These are phyloP conservation scores for Arthrobotrys pseudoclavata DNA, from an alignment of 2,329 filamentous ascomycete species.

Conservation along the genomic window DNA sequence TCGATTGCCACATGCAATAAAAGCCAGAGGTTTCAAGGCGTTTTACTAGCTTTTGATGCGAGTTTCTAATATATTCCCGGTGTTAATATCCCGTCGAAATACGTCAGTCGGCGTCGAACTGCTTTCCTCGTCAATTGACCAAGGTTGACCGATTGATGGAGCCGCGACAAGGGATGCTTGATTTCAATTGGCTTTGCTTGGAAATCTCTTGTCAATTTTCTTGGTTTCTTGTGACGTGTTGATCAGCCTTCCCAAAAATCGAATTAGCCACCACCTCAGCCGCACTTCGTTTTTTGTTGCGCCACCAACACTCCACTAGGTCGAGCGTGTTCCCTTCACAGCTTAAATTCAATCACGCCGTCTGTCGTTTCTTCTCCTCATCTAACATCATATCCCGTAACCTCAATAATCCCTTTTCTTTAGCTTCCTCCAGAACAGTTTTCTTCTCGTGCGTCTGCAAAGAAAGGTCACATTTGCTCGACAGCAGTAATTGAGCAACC, in stretches of 20 bases:
- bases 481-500: background rate
- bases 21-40: too few relatives aligned
- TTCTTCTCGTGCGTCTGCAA: background rate
- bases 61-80: too few relatives aligned
- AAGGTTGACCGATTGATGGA: background rate
- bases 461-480: background rate
- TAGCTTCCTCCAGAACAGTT: too few relatives aligned
- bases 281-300: background rate
- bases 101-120: slow-evolving; percentile 33
- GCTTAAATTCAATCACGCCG: background rate
- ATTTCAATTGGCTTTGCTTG: slow-evolving; percentile 56
- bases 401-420: background rate
- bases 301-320: too few relatives aligned
- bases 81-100: background rate
- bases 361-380: background rate
- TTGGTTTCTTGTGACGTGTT: slow-evolving; percentile 21
- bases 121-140: slow-evolving; percentile 2
- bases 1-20: slow-evolving; percentile 5
- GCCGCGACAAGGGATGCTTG: slow-evolving; percentile 33
- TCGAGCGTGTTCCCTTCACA: background rate
- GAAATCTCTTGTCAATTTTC: slow-evolving; percentile 7
- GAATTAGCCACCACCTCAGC: slow-evolving; percentile 20
- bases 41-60: too few relatives aligned
- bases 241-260: background rate
- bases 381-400: background rate